Percentiles rank a stretch among this genome's conserved stretches.
Conservation (phyloP, 352 stramenopile genomes). For the Thraustochytrium sp. region DNA sequence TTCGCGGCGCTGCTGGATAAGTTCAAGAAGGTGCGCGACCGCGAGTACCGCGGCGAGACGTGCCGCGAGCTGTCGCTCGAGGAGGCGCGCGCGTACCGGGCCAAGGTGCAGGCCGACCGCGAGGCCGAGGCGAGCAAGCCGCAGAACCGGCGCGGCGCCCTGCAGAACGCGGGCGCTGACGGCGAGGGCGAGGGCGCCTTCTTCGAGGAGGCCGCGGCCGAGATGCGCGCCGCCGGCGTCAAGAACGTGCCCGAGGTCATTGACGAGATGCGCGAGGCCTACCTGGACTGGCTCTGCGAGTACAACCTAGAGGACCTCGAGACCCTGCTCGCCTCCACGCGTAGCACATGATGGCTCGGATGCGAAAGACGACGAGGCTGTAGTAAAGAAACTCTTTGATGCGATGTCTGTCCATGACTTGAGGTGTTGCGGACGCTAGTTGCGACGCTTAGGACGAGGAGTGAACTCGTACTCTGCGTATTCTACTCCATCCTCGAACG, state of each 20-base stretch:
- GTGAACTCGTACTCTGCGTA: too few relatives aligned
- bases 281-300: slow-evolving; percentile 1
- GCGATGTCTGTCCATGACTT: too few relatives aligned
- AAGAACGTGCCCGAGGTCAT: slow-evolving; percentile 22
- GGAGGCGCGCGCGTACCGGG: background rate
- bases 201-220: background rate
- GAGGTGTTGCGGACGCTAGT: too few relatives aligned
- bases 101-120: background rate
- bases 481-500: too few relatives aligned
- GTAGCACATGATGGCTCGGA: background rate
- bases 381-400: too few relatives aligned
- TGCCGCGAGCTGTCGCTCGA: background rate
- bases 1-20: background rate
- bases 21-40: background rate
- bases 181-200: background rate
- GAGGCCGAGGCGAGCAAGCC: background rate
- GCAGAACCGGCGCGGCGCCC: background rate
- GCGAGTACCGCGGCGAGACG: background rate
- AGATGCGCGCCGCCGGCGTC: background rate
- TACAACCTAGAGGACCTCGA: slow-evolving; percentile 20
- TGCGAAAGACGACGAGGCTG: background rate
- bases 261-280: background rate
- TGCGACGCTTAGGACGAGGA: too few relatives aligned
- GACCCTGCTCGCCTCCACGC: background rate
- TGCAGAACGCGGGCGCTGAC: background rate